A percentile compares a stretch with the other conserved stretches of the same genome.
Evolutionary conservation across 176 grass and related monocot genomes (phyloP).

Genomic region (Dendrocalamus sinicus): DNA sequence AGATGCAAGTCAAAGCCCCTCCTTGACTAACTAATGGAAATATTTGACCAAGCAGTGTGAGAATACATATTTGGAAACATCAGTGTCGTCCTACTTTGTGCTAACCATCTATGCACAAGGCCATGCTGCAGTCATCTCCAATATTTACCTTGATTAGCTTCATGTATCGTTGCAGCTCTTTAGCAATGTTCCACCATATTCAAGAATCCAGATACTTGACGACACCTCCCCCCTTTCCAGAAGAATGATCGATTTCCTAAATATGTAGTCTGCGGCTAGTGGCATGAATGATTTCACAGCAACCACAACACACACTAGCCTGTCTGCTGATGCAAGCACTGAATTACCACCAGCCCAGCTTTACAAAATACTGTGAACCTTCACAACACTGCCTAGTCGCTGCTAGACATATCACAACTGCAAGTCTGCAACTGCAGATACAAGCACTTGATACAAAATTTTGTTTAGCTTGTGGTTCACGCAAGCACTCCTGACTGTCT

Average conservation of each 20-base stretch:
- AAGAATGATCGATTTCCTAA: no score
- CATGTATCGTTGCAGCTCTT: no score
- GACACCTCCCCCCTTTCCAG: no score
- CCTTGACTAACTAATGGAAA: slow-evolving; percentile 1
- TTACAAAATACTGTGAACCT: not conserved
- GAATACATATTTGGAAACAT: not conserved
- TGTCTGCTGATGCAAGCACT: not conserved
- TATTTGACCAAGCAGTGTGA: slow-evolving; percentile 2
- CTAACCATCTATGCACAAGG: no score
- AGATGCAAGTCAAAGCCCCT: slow-evolving; percentile 8
- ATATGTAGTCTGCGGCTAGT: no score
- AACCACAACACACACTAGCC: slow-evolving; percentile 10
- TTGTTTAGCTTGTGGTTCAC: not conserved
- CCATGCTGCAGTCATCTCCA: no score
- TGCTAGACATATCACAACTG: not conserved
- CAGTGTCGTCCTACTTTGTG: not conserved
- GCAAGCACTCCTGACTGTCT: not conserved
- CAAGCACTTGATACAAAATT: slow-evolving; percentile 10
- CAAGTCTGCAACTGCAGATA: not conserved
- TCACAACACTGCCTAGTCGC: slow-evolving; percentile 9
- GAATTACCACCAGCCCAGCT: not conserved
- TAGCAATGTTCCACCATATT: no score
- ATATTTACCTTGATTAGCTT: no score
- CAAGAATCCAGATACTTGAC: no score
- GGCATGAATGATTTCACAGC: no score